A percentile compares a stretch with the other conserved stretches of the same genome.
These are phyloP conservation scores for Apiospora arundinis DNA, from an alignment of 2,329 filamentous ascomycete species.

Conservation along the genomic window DNA sequence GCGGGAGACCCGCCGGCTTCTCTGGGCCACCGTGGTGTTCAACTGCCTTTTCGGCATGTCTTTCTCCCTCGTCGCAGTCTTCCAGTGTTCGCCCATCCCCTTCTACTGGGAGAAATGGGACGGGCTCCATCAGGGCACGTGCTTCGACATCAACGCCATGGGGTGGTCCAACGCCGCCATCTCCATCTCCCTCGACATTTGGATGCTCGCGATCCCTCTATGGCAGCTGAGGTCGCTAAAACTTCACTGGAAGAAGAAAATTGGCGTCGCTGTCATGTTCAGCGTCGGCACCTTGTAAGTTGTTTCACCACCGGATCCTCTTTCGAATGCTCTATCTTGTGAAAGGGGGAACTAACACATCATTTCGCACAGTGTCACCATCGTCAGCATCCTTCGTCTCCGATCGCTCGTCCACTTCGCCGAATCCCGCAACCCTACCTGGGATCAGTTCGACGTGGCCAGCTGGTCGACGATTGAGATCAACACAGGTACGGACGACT, in stretches of 20 bases:
- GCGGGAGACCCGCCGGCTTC: constrained; percentile 35
- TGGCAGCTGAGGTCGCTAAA: constrained; percentile 48
- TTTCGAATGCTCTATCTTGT: constrained; percentile 49
- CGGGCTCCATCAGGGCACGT: constrained; percentile 45
- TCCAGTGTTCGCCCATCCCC: constrained; percentile 47
- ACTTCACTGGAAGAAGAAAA: constrained; percentile 55
- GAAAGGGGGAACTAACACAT: constrained; percentile 31
- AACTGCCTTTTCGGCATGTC: constrained; percentile 37
- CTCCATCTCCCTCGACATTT: constrained; percentile 49
- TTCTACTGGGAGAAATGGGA: constrained; percentile 52
- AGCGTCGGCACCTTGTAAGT: constrained; percentile 50
- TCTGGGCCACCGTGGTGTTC: constrained; percentile 43
- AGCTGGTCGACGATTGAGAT: constrained; percentile 27
- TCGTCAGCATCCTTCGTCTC: constrained; percentile 27
- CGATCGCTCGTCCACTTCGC: constrained; percentile 25
- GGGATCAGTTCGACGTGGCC: constrained; percentile 23
- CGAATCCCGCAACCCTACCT: constrained; percentile 24
- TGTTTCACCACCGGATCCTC: no score
- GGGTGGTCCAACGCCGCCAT: constrained; percentile 50
- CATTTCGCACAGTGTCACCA: constrained; percentile 22
- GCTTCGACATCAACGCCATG: constrained; percentile 47
- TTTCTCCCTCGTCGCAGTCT: constrained; percentile 42
- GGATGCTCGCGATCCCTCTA: constrained; percentile 50
- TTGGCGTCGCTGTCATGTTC: constrained; percentile 48
- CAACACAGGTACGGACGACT: constrained; percentile 19